Base-by-base conservation (phyloP, 768 basidiomycete species). In the Lentinula detonsa region DNA sequence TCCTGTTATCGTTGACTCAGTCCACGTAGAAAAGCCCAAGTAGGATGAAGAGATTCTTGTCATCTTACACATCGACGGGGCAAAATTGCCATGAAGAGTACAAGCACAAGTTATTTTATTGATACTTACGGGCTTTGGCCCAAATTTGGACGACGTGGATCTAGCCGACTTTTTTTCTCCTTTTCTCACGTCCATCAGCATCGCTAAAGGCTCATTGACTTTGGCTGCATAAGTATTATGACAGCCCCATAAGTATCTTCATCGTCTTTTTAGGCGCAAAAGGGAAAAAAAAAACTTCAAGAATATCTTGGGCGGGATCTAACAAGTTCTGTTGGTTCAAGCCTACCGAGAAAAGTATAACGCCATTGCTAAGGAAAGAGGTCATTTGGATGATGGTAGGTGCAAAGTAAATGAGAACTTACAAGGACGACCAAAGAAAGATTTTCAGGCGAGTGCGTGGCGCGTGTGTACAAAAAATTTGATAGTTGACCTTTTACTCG, bases 371-470 rank as follows among this genome's bases (percentile, higher is more conserved):
- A 54, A 23, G 53, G 34, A 54, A 54, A 54, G 13, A 0, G 53
- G 37, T 54, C 53, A 54, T 39, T 54, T 39, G 53, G 21, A 52
- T 35, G 31, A 52, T 35, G 50, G 37, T 9, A 56, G 18, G 35
- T 13, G 3, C 35, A 56, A 56, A 43, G 40, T 56, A 40, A 28
- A 56, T 56, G 54, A 39, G 54, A 31, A 43, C 42, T 9, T 57
- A 57, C 56, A 57, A 57, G 56, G 45, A 33, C 42, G 45, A 45
- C 56, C 56, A 57, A 57, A 57, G 56, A 43, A 21, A 40, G 56
- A 57, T 35, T 54, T 39, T 39, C 53, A 52, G 50, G 33, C 34
- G 50, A 52, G 50, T 52, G 33, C 23, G 54, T 35, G 40, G 33
- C 35, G 40, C 37, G 40, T 43, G 54, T 56, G 46, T 18, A 23